These are phyloP conservation scores for Penicillium sp. DNA, from an alignment of 2,329 filamentous ascomycete species.

Conservation along the genomic window DNA sequence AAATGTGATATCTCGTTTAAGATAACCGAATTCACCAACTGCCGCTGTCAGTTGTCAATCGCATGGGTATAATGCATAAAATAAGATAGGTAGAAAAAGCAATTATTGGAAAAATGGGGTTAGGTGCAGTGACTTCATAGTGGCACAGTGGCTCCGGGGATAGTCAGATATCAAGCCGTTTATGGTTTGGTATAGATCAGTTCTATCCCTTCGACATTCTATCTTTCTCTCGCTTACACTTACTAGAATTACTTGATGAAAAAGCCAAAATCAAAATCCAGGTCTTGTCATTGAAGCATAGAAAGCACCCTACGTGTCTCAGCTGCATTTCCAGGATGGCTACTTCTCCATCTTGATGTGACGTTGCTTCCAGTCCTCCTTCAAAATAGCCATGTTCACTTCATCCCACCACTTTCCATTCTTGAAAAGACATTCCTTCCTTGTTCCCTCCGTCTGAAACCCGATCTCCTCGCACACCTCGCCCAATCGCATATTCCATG, in stretches of 20 bases:
- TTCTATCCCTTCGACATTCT: neutral
- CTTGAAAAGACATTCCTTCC: neutral
- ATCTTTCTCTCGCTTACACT: neutral
- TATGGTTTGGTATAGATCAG: neutral
- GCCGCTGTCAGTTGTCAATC: conserved; percentile 10
- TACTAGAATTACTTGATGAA: neutral
- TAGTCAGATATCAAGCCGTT: neutral
- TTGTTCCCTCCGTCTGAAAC: neutral
- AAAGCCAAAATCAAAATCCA: neutral
- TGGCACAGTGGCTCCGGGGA: neutral
- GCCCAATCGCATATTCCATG: neutral
- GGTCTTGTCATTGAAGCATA: neutral
- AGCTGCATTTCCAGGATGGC: neutral
- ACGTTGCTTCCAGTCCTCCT: neutral
- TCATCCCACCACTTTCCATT: neutral
- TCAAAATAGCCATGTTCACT: neutral
- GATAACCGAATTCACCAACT: neutral
- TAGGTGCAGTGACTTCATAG: neutral
- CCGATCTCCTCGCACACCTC: neutral
- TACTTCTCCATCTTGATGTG: neutral
- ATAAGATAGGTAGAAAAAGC: neutral
- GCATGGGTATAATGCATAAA: conserved; percentile 5
- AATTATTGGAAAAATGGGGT: neutral
- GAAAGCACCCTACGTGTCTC: neutral
- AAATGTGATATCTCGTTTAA: neutral